Percentiles rank a stretch among this genome's conserved stretches.
These are phyloP conservation scores for Schizochytrium sp. DNA, from an alignment of 108 stramenopile species.

Conservation along the genomic window DNA sequence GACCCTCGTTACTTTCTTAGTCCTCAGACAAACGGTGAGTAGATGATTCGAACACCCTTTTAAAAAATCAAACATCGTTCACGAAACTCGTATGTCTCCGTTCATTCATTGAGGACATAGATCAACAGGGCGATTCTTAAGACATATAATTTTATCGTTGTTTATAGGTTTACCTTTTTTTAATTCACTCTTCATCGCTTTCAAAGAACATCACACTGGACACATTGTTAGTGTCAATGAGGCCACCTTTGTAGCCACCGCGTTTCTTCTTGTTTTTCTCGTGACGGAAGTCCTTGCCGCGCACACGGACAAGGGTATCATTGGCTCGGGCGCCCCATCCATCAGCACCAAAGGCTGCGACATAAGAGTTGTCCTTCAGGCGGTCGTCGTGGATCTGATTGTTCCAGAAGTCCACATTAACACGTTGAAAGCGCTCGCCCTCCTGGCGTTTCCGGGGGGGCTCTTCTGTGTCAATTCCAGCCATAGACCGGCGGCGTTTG, in stretches of 20 bases:
- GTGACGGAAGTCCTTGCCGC: constrained; percentile 97
- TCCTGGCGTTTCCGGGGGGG: constrained; percentile 77
- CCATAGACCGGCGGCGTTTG: constrained; percentile 30
- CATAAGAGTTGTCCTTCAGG: constrained; percentile 92
- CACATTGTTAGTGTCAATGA: constrained; percentile 75
- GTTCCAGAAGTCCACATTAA: constrained; percentile 92
- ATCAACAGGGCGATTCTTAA: too few species aligned
- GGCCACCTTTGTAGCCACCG: constrained; percentile 77
- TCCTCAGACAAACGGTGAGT: too few species aligned
- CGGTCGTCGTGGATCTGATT: constrained; percentile 87
- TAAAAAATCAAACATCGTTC: too few species aligned
- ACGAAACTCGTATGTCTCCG: too few species aligned
- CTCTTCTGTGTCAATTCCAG: constrained; percentile 36
- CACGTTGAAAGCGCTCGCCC: constrained; percentile 93
- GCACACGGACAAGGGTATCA: constrained; percentile 88
- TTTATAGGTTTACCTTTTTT: not conserved
- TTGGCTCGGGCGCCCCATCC: constrained; percentile 95
- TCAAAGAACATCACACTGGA: constrained; percentile 61
- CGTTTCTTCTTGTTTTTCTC: constrained; percentile 99
- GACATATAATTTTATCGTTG: too few species aligned
- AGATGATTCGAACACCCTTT: too few species aligned
- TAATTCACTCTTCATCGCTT: constrained; percentile 17
- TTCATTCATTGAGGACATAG: too few species aligned
- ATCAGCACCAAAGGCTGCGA: constrained; percentile 88
- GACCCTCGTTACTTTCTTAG: too few species aligned